These are phyloP conservation scores for Saccharomycopsis guyanensis DNA, from an alignment of 805 yeast species.

Conservation along the genomic window DNA sequence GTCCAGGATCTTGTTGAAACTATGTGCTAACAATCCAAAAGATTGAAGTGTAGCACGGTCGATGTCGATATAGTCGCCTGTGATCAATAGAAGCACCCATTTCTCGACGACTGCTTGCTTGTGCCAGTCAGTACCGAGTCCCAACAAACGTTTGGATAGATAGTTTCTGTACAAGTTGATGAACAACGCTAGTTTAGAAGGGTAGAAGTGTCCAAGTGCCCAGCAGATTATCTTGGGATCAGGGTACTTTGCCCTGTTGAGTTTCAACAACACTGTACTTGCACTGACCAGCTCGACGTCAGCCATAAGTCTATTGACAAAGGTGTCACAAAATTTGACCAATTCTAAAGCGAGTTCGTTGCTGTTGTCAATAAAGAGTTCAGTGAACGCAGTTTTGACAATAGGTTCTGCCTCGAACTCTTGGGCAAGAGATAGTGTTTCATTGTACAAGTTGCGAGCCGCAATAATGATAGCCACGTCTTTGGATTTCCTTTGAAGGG, in stretches of 20 bases:
- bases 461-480: not conserved
- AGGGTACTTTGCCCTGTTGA: no score
- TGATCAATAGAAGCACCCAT: not conserved
- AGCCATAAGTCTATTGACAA: not conserved
- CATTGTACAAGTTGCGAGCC: not conserved
- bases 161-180: conserved; percentile 8
- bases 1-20: not conserved
- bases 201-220: conserved; percentile 8
- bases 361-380: conserved; percentile 8
- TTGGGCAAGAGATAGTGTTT: not conserved
- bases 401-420: not conserved
- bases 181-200: conserved; percentile 6
- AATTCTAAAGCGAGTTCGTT: conserved; percentile 15
- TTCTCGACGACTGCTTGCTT: not conserved
- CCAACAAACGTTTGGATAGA: conserved; percentile 11
- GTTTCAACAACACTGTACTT: no score
- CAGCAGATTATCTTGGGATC: conserved; percentile 1
- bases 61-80: not conserved
- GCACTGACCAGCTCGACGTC: no score
- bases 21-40: not conserved
- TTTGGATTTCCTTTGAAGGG: not conserved
- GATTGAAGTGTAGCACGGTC: not conserved
- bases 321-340: conserved; percentile 14
- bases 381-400: not conserved
- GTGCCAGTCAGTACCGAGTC: not conserved